Conservation (phyloP, 345 rosid species). For the Salix udensis region DNA sequence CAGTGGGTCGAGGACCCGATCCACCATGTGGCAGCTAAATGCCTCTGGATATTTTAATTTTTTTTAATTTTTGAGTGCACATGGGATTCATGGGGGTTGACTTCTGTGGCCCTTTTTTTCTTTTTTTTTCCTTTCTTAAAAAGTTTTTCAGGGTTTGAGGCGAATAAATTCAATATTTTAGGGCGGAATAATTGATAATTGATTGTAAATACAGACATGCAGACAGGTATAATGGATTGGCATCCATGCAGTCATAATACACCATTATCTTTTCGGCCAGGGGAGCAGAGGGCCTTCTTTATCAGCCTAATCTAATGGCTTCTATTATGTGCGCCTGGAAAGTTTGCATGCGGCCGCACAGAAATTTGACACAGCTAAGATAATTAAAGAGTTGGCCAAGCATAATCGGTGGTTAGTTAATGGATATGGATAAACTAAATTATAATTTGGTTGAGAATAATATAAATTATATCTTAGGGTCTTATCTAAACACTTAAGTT, state of each 20-base stretch:
- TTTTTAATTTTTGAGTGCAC: not conserved
- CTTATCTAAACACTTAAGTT: too few relatives aligned
- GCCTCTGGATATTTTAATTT: not conserved
- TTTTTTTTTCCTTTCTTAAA: not conserved
- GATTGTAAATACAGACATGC: not conserved
- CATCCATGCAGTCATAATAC: not conserved
- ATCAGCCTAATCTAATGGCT: not conserved
- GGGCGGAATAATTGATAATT: not conserved
- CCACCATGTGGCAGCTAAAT: not conserved
- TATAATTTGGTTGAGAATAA: too few relatives aligned
- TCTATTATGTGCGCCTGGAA: not conserved
- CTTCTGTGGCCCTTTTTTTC: not conserved
- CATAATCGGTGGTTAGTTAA: not conserved
- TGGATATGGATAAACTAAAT: not conserved
- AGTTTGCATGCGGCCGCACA: not conserved
- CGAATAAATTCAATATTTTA: not conserved
- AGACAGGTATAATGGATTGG: not conserved
- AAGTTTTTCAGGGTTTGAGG: not conserved
- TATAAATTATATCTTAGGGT: too few relatives aligned
- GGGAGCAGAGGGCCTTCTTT: not conserved
- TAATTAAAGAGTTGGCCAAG: not conserved
- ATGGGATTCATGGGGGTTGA: slow-evolving; percentile 21
- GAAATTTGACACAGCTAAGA: not conserved
- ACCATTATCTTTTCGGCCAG: not conserved
- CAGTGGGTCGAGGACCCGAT: not conserved